Conservation (phyloP, 1,284 basidiomycete species). For the Retiboletus fuscus region DNA sequence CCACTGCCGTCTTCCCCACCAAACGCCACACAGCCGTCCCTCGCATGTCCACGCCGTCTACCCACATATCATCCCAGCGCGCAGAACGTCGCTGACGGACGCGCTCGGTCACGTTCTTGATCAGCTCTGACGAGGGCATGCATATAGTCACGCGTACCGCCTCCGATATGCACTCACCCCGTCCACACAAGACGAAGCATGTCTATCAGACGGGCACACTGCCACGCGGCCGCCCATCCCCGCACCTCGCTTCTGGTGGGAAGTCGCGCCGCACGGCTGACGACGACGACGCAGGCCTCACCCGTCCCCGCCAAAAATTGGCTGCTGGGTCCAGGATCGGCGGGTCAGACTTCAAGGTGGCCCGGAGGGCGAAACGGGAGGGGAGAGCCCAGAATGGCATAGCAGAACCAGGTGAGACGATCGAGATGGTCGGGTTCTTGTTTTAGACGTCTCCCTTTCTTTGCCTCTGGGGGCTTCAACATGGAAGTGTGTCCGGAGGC, state of each 20-base stretch:
- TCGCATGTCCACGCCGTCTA: neutral
- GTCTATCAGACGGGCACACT: slow-evolving; percentile 36
- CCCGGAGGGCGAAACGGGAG: no score
- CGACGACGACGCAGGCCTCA: slow-evolving; percentile 36
- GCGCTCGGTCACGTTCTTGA: slow-evolving; percentile 42
- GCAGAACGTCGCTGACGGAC: slow-evolving; percentile 13
- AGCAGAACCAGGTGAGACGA: no score
- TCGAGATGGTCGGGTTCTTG: no score
- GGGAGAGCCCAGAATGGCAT: no score
- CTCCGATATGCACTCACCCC: slow-evolving; percentile 35
- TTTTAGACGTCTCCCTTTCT: no score
- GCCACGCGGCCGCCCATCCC: slow-evolving; percentile 42
- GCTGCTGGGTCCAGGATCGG: slow-evolving; percentile 45
- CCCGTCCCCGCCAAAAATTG: slow-evolving; percentile 39
- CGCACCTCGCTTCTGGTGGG: slow-evolving; percentile 9
- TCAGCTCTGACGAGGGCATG: slow-evolving; percentile 46
- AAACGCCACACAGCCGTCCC: slow-evolving; percentile 24
- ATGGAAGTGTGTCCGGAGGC: no score
- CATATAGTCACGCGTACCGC: slow-evolving; percentile 40
- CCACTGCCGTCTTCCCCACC: slow-evolving; percentile 67
- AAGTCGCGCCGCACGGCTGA: neutral
- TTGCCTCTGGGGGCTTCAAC: no score
- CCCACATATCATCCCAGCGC: neutral
- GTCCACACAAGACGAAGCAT: slow-evolving; percentile 29
- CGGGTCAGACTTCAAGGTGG: no score